Percentiles rank a stretch among this genome's conserved stretches.
Evolutionary conservation across 495 filamentous ascomycete species (phyloP).

Genomic region (Hypoxylon perforatum): DNA sequence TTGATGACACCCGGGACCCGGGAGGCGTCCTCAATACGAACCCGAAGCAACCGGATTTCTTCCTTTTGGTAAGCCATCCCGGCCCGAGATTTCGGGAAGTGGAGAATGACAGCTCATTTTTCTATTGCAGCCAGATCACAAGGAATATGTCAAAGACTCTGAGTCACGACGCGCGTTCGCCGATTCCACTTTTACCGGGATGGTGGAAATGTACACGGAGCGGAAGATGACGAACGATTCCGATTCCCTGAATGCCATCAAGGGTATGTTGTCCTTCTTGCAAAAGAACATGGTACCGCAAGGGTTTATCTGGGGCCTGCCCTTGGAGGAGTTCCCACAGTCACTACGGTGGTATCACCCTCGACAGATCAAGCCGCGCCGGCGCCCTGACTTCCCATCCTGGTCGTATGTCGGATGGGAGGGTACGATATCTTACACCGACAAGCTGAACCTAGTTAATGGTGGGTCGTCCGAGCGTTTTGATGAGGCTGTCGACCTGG

Average conservation of each 20-base stretch:
- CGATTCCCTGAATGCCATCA: slow-evolving; percentile 34
- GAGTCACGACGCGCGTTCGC: not conserved
- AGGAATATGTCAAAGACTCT: slow-evolving; percentile 1
- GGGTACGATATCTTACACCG: slow-evolving; percentile 4
- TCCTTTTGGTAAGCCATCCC: not conserved
- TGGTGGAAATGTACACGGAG: slow-evolving; percentile 20
- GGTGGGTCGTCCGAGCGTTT: not conserved
- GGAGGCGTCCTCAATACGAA: not conserved
- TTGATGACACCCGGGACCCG: not conserved
- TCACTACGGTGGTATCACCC: slow-evolving; percentile 28
- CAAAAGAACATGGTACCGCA: slow-evolving; percentile 14
- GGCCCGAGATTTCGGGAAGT: not conserved
- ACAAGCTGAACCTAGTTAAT: not conserved
- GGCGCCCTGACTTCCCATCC: slow-evolving; percentile 18
- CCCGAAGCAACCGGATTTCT: not conserved
- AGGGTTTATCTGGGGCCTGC: slow-evolving; percentile 35
- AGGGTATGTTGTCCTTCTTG: slow-evolving; percentile 15
- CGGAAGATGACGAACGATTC: slow-evolving; percentile 28
- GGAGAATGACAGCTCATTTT: not conserved
- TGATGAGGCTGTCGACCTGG: slow-evolving; percentile 16
- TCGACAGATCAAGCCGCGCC: slow-evolving; percentile 3
- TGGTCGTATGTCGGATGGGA: slow-evolving; percentile 38
- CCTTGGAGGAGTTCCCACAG: slow-evolving; percentile 9
- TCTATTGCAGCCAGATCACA: not conserved
- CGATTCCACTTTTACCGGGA: slow-evolving; percentile 1